Conservation (phyloP, 257 asterid genomes). For the Echium plantagineum region DNA sequence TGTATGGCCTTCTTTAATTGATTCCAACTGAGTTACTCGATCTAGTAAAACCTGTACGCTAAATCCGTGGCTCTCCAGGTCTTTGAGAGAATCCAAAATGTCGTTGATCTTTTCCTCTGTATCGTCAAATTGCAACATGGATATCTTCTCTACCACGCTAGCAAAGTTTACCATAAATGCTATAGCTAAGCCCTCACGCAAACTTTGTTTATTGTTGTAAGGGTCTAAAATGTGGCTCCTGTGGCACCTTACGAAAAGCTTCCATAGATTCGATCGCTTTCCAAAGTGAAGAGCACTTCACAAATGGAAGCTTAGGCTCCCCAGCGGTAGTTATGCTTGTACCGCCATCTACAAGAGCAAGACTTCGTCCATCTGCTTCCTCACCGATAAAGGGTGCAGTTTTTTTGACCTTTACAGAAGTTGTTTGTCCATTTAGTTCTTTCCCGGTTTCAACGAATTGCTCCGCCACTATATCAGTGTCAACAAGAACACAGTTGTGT, state of each 20-base stretch:
- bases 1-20: slow-evolving; percentile 28
- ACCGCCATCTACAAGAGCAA: background rate
- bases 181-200: slow-evolving; percentile 72
- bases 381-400: background rate
- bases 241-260: slow-evolving; percentile 56
- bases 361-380: background rate
- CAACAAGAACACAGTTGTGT: background rate
- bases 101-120: slow-evolving; percentile 35
- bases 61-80: slow-evolving; percentile 67
- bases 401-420: background rate
- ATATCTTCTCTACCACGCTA: slow-evolving; percentile 39
- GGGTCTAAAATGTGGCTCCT: slow-evolving; percentile 74
- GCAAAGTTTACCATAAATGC: slow-evolving; percentile 64
- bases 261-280: slow-evolving; percentile 58
- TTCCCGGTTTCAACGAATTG: slow-evolving; percentile 11
- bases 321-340: background rate
- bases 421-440: slow-evolving; percentile 4
- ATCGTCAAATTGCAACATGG: slow-evolving; percentile 31
- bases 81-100: slow-evolving; percentile 37
- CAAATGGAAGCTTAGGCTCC: slow-evolving; percentile 43
- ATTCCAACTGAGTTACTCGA: slow-evolving; percentile 22
- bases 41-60: slow-evolving; percentile 27
- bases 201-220: slow-evolving; percentile 39
- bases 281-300: slow-evolving; percentile 52
- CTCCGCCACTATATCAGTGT: slow-evolving; percentile 22